A percentile compares a stretch with the other conserved stretches of the same genome.
phyloP scores from a whole-genome alignment of 257 asterid species.

The Przewalskia tangutica region DNA sequence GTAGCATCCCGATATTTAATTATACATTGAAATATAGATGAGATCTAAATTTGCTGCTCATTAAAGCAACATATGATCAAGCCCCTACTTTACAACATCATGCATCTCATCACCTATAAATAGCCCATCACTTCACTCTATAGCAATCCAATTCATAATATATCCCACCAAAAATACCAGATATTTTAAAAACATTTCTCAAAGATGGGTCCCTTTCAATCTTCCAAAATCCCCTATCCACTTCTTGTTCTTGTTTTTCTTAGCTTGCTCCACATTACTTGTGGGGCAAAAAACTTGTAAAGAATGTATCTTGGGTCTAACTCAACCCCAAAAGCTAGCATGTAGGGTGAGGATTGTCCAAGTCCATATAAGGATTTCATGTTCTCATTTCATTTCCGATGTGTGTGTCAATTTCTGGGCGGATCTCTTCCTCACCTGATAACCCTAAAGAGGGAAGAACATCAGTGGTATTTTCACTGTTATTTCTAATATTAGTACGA shows the following conservation, averaged over 20 bases:
- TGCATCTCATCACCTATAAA: constrained; percentile 3
- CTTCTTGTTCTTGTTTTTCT: constrained; percentile 10
- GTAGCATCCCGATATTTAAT: background rate
- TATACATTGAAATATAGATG: background rate
- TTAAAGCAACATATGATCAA: background rate
- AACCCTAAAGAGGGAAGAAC: too few species aligned
- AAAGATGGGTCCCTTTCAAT: constrained; percentile 4
- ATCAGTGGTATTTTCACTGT: too few species aligned
- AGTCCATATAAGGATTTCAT: too few species aligned
- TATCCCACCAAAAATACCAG: background rate
- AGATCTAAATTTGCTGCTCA: background rate
- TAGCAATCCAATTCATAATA: background rate
- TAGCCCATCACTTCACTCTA: background rate
- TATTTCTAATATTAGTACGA: too few species aligned
- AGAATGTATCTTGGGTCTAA: too few species aligned
- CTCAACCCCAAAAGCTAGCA: too few species aligned
- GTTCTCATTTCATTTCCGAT: too few species aligned
- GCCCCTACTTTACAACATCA: background rate
- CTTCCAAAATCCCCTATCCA: background rate
- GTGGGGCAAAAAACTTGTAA: constrained; percentile 16
- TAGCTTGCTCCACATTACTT: background rate
- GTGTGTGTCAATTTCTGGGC: too few species aligned
- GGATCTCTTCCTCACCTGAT: too few species aligned
- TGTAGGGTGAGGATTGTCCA: too few species aligned
- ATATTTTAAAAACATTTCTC: background rate